These are phyloP conservation scores for Mrakia blollopis DNA, from an alignment of 768 basidiomycete genomes.

Conservation along the genomic window DNA sequence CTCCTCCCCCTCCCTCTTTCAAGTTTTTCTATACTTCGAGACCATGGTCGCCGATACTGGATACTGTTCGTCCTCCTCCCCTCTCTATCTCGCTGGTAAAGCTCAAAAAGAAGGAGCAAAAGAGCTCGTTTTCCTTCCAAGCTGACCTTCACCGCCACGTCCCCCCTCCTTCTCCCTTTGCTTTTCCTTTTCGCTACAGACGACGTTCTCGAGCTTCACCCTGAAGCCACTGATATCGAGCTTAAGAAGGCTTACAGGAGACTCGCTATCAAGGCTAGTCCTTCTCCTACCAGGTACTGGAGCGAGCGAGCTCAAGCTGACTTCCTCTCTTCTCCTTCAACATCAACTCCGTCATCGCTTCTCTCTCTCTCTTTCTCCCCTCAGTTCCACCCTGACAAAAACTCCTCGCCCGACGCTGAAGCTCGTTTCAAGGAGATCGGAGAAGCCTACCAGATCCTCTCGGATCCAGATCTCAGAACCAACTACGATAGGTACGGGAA, in stretches of 20 bases:
- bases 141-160: background rate
- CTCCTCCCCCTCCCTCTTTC: no score
- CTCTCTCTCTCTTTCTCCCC: constrained; percentile 18
- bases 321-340: background rate
- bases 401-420: constrained; percentile 73
- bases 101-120: background rate
- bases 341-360: constrained; percentile 4
- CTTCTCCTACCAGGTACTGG: background rate
- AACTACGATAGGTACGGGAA: constrained; percentile 96
- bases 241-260: constrained; percentile 94
- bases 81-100: background rate
- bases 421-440: constrained; percentile 96
- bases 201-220: constrained; percentile 44
- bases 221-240: constrained; percentile 44
- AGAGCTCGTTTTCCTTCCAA: background rate
- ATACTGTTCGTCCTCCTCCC: background rate
- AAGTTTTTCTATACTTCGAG: background rate
- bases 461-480: constrained; percentile 65
- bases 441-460: constrained; percentile 85
- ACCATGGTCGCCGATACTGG: constrained; percentile 5
- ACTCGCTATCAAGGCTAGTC: constrained; percentile 78
- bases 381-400: constrained; percentile 67
- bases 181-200: constrained; percentile 32
- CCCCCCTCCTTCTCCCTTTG: background rate
- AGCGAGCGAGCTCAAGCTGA: constrained; percentile 6